phyloP scores from a whole-genome alignment of 306 rosid species.

The Amphicarpaea edgeworthii region DNA sequence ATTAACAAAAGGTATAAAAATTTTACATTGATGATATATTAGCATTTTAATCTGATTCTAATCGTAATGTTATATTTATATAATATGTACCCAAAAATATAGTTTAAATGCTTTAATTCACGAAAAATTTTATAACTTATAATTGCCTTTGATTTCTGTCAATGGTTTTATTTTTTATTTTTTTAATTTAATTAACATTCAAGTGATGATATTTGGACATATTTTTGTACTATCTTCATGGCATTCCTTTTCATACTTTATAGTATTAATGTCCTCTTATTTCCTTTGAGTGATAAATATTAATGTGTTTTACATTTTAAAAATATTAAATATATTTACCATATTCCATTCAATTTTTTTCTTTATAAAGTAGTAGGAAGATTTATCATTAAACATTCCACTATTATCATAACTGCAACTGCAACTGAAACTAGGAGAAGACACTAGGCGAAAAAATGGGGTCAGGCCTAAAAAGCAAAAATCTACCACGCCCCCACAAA shows the following conservation, averaged over 20 bases:
- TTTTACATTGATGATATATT: too few relatives aligned
- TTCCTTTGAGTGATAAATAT: too few relatives aligned
- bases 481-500: conserved; percentile 9
- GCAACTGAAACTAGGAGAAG: neutral
- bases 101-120: neutral
- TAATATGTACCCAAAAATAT: too few relatives aligned
- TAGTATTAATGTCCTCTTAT: neutral
- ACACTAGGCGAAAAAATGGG: conserved; percentile 2
- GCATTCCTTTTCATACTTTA: too few relatives aligned
- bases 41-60: too few relatives aligned
- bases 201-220: neutral
- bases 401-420: neutral
- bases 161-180: neutral
- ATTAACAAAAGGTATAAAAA: too few relatives aligned
- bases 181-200: neutral
- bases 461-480: neutral
- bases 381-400: neutral
- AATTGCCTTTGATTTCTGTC: neutral
- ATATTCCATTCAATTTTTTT: neutral
- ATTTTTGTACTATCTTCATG: neutral
- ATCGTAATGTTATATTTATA: neutral
- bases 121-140: too few relatives aligned
- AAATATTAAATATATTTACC: too few relatives aligned
- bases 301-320: too few relatives aligned
- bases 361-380: neutral